Evolutionary conservation across 495 filamentous ascomycete species (phyloP), one percentile per base, ranked within the genome.

Genomic region (Neurospora pannonica): DNA sequence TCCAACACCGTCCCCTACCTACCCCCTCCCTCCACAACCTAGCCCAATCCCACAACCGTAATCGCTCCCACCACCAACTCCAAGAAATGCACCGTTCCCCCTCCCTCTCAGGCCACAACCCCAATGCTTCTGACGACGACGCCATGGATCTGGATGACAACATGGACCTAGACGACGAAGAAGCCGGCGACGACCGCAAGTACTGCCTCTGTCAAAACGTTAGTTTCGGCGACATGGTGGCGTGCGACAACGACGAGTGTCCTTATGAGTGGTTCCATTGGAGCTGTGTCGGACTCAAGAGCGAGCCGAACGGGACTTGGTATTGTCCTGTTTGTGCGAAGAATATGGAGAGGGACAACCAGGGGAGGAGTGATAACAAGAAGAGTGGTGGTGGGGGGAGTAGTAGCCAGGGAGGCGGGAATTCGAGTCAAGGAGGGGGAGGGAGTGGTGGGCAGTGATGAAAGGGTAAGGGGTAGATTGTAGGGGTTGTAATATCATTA

Each of bases 211-310:
- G 96, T 81, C 92, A 96, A 79, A 93, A 91, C 76, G 93, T 97
- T 74, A 97, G 93, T 81, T 95, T 92, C 84, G 96, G 96, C 48
- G 93, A 98, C 79, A 99, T 99, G 96, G 95, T 99, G 38, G 96
- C 94, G 4, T 99, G 96, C 83, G 96, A 99, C 83, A 97, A 98
- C 76, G 91, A 93, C 62, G 87, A 91, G 73, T 99, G 96, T 84
- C 90, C 92, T 34, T 96, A 90, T 81, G 95, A 98, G 84, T 99
- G 96, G 96, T 99, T 99, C 83, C 96, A 99, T 85, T 98, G 95
- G 94, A 91, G 87, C 75, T 99, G 96, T 80, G 95, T 98, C 71
- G 93, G 93, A 3, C 85, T 99, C 75, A 95, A 91, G 75, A 89
- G 90, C 73, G 95, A 98, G 82, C 96, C 96, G 4, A 89, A 89